These are phyloP conservation scores for Umbelopsis ramanniana DNA, from an alignment of 192 early-diverging fungal genomes.

Conservation along the genomic window DNA sequence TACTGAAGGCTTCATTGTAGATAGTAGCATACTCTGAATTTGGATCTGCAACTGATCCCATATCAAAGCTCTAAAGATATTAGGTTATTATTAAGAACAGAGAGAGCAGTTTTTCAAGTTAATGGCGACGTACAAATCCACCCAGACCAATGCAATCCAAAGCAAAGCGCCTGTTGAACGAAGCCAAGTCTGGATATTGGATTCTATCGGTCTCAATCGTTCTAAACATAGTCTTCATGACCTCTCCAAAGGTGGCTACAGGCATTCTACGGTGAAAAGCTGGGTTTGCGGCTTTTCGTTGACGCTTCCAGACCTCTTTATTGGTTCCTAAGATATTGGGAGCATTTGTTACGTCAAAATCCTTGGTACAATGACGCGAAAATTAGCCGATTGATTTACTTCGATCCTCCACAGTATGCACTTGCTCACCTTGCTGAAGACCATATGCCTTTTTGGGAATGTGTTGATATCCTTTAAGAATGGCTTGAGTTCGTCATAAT, in stretches of 20 bases:
- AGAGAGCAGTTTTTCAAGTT: too few species aligned
- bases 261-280: constrained; percentile 37
- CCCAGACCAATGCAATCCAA: constrained; percentile 62
- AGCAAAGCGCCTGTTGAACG: constrained; percentile 36
- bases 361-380: background rate
- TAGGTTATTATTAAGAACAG: background rate
- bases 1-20: background rate
- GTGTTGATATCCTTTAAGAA: background rate
- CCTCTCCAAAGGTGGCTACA: constrained; percentile 26
- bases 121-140: constrained; percentile 37
- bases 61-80: constrained; percentile 2
- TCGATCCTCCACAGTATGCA: background rate
- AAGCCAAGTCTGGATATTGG: constrained; percentile 3
- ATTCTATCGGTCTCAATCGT: background rate
- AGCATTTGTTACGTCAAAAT: background rate
- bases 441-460: background rate
- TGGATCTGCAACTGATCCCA: background rate
- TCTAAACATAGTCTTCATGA: background rate
- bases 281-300: constrained; percentile 33
- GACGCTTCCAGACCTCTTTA: constrained; percentile 8
- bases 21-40: background rate
- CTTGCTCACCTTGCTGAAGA: background rate
- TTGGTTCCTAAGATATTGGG: constrained; percentile 5
- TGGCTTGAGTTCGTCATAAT: background rate
- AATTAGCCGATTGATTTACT: too few species aligned